Evolutionary conservation across 345 rosid species (phyloP).

Genomic region (Linum lewisii): DNA sequence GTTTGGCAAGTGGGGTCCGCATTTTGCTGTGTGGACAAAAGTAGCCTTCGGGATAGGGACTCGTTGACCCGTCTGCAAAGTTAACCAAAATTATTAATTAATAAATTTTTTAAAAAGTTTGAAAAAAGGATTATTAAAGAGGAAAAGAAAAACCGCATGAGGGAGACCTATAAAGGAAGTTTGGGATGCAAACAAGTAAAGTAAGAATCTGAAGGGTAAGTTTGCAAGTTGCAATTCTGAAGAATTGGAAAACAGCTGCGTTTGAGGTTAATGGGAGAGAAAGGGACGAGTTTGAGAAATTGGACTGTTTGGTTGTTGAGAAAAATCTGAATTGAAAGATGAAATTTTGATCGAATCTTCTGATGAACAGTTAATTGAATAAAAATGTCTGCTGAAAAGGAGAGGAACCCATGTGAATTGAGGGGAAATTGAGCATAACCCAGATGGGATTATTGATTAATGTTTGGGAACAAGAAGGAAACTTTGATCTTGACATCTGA

Average conservation of each 20-base stretch:
- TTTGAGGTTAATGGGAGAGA: neutral
- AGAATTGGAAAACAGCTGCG: neutral
- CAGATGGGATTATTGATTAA: neutral
- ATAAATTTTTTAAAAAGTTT: no score
- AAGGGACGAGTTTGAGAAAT: no score
- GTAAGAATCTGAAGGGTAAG: neutral
- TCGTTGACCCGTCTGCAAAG: slow-evolving; percentile 28
- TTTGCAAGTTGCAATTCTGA: neutral
- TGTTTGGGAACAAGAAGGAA: neutral
- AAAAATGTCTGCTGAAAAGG: no score
- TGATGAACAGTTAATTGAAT: no score
- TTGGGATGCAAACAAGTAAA: neutral
- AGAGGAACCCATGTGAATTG: no score
- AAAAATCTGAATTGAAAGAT: no score
- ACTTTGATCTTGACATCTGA: neutral
- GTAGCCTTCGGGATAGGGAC: slow-evolving; percentile 22
- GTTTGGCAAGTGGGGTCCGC: slow-evolving; percentile 30
- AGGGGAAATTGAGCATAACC: neutral
- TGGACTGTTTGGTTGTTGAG: no score
- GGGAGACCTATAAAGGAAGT: neutral
- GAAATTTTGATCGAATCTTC: no score
- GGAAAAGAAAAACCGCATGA: neutral
- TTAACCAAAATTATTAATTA: neutral
- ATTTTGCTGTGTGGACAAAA: slow-evolving; percentile 13
- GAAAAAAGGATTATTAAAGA: neutral